A percentile compares a stretch with the other conserved stretches of the same genome.
phyloP scores from a whole-genome alignment of 163 green algal species.

The Scenedesmus sp. region DNA sequence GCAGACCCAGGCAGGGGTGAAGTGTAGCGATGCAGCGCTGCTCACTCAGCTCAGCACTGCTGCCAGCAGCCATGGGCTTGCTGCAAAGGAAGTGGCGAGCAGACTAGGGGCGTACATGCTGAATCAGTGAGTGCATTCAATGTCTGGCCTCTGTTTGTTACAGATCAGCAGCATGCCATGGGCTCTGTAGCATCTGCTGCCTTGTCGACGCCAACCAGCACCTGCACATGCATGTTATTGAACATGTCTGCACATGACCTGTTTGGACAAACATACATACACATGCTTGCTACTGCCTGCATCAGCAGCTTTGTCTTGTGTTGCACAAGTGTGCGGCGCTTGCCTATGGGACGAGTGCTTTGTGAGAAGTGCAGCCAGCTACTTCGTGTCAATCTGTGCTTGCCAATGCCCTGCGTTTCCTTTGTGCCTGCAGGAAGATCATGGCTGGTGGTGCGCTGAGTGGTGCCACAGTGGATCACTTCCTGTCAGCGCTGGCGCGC shows the following conservation, averaged over 20 bases:
- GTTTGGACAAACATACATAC: no score
- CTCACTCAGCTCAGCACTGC: slow-evolving; percentile 32
- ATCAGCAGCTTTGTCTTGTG: neutral
- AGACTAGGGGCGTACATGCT: slow-evolving; percentile 33
- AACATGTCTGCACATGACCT: no score
- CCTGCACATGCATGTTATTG: neutral
- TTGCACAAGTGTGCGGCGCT: neutral
- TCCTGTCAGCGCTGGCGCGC: slow-evolving; percentile 1
- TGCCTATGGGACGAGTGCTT: neutral
- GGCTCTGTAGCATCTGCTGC: neutral
- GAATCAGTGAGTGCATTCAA: slow-evolving; percentile 29
- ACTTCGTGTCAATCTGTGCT: neutral
- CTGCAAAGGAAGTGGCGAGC: slow-evolving; percentile 24
- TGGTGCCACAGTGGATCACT: neutral
- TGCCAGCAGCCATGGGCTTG: slow-evolving; percentile 33
- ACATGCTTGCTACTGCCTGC: neutral
- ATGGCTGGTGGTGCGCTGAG: slow-evolving; percentile 12
- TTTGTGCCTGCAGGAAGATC: neutral
- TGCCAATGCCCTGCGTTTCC: neutral
- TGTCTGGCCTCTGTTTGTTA: neutral
- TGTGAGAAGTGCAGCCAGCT: neutral
- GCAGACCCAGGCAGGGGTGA: neutral
- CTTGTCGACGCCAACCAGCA: neutral
- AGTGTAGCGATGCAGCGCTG: slow-evolving; percentile 16
- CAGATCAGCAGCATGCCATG: neutral